Evolutionary conservation across 2,329 filamentous ascomycete genomes (phyloP), one percentile per base, ranked within the genome.

Genomic region (Aspergillus tanneri): DNA sequence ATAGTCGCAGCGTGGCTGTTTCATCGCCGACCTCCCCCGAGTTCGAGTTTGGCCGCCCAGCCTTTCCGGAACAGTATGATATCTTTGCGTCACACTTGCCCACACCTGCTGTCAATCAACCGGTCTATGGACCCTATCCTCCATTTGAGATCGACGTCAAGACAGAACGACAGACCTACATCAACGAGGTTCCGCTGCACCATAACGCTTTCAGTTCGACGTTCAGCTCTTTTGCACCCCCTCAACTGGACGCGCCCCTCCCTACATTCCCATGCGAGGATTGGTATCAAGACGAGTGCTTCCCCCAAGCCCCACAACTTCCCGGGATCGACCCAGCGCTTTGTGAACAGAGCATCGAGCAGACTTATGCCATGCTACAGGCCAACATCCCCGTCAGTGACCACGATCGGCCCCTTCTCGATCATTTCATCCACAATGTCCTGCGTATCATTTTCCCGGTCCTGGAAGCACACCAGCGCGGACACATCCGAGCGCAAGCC

Each of bases 111-210:
- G 87, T 86, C 73, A 81, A 55, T 41, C 69, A 77, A 56, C 72
- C 75, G 14, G 78, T 81, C 72, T 86, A 70, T 72, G 72, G 75
- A 3, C 70, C 77, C 10, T 80, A 81, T 55, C 82, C 86, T 16
- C 90, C 91, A 0, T 96, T 95, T 67, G 92, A 96, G 71, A 85
- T 96, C 52, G 92, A 96, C 68, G 87, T 97, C 75, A 95, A 92
- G 79, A 96, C 91, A 1, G 92, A 96, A 74, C 82, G 89, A 56
- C 90, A 96, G 60, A 90, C 95, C 77, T 96, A 88, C 70, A 85
- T 96, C 70, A 90, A 96, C 63, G 88, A 96, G 66, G 81, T 96
- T 47, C 90, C 89, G 4, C 87, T 90, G 11, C 78, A 92, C 51
- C 80, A 84, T 57, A 91, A 96, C 71, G 95, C 90, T 10, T 89